Percentiles rank a stretch among this genome's conserved stretches.
Evolutionary conservation across 306 rosid species (phyloP).

Genomic region (Pachyrhizus erosus): DNA sequence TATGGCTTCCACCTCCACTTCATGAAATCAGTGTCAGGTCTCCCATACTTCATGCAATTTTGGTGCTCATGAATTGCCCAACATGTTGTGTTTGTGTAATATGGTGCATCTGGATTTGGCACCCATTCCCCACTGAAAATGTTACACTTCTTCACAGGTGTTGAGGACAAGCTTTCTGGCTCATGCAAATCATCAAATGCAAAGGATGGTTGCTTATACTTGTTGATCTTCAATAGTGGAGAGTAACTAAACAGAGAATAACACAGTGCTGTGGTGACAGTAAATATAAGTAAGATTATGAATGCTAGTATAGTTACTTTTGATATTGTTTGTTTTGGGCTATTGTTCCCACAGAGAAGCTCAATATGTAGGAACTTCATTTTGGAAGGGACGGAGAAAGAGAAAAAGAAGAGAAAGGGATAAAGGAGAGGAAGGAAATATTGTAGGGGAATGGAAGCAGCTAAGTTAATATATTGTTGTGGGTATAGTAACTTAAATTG

Average conservation of each 20-base stretch:
- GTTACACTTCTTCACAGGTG: slow-evolving; percentile 57
- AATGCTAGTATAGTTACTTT: slow-evolving; percentile 49
- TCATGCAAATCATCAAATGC: not conserved
- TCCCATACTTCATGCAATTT: slow-evolving; percentile 81
- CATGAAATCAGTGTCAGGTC: slow-evolving; percentile 80
- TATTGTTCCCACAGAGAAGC: slow-evolving; percentile 49
- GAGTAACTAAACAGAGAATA: slow-evolving; percentile 48
- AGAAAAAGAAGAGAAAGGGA: not conserved
- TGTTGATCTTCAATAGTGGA: slow-evolving; percentile 32
- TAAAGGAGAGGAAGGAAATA: not conserved
- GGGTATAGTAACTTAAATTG: not conserved
- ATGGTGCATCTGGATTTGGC: slow-evolving; percentile 76
- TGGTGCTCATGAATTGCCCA: slow-evolving; percentile 87
- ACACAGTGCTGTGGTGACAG: slow-evolving; percentile 50
- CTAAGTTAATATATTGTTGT: not conserved
- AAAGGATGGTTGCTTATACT: not conserved
- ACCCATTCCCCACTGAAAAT: slow-evolving; percentile 85
- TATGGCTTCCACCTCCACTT: slow-evolving; percentile 93
- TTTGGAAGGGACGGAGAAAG: not conserved
- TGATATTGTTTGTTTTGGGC: slow-evolving; percentile 44
- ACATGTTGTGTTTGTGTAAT: slow-evolving; percentile 73
- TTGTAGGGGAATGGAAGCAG: not conserved
- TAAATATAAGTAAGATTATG: slow-evolving; percentile 49
- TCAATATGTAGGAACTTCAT: slow-evolving; percentile 58
- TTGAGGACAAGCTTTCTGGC: slow-evolving; percentile 32